phyloP scores from a whole-genome alignment of 139 green algal genomes.

The Chlorella sp. region DNA sequence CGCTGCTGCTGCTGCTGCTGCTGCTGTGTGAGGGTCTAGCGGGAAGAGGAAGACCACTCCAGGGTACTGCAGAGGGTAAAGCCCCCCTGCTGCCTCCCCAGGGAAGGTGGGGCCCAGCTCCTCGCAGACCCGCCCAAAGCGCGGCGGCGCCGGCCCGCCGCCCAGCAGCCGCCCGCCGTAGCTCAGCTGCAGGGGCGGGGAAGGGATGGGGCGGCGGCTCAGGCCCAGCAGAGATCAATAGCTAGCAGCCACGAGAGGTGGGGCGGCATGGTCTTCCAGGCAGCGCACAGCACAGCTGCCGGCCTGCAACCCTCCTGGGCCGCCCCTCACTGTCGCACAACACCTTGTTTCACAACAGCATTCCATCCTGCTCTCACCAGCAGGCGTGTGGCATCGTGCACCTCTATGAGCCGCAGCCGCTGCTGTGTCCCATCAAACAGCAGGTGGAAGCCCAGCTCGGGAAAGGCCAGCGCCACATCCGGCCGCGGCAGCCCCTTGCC shows the following conservation, averaged over 20 bases:
- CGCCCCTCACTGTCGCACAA: too few species aligned
- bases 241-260: too few species aligned
- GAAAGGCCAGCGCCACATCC: constrained; percentile 62
- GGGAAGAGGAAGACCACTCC: constrained; percentile 54
- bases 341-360: too few species aligned
- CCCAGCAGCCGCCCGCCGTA: constrained; percentile 38
- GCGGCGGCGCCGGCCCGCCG: constrained; percentile 43
- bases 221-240: too few species aligned
- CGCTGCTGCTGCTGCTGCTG: neutral
- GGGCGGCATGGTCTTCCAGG: too few species aligned
- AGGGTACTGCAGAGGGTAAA: constrained; percentile 60
- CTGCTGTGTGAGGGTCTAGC: neutral
- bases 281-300: too few species aligned
- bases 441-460: constrained; percentile 64
- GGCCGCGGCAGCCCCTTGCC: too few species aligned
- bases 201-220: neutral
- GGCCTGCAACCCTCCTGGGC: too few species aligned
- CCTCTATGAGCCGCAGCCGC: constrained; percentile 62
- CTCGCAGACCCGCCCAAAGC: constrained; percentile 61
- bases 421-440: constrained; percentile 60
- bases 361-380: constrained; percentile 37
- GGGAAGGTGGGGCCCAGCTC: constrained; percentile 63
- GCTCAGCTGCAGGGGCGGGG: constrained; percentile 31
- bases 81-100: constrained; percentile 14
- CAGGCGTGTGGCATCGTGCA: constrained; percentile 57